phyloP scores from a whole-genome alignment of 371 early-diverging fungal species.

The Zopfochytrium polystomum region DNA sequence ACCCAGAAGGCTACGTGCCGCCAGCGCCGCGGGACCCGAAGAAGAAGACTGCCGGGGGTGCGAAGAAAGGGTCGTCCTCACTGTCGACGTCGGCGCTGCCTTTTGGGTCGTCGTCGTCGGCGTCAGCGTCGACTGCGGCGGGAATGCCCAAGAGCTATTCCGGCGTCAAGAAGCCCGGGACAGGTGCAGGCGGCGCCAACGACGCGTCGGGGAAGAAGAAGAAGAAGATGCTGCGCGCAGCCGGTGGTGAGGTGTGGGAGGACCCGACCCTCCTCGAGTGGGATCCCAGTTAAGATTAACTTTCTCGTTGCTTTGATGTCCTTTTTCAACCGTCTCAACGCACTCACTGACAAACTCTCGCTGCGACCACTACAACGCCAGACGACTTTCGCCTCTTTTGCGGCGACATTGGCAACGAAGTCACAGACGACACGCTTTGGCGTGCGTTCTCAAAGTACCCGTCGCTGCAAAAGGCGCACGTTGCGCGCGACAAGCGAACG shows the following conservation, averaged over 20 bases:
- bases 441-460: conserved; percentile 79
- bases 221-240: conserved; percentile 67
- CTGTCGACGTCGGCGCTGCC: conserved; percentile 14
- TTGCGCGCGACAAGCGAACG: conserved; percentile 46
- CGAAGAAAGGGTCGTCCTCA: conserved; percentile 5
- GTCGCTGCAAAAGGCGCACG: conserved; percentile 69
- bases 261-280: conserved; percentile 86
- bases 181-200: conserved; percentile 7
- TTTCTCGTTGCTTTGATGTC: background rate
- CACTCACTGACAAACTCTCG: background rate
- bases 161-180: conserved; percentile 5
- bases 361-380: conserved; percentile 20
- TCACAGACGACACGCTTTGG: conserved; percentile 72
- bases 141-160: conserved; percentile 5
- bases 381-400: conserved; percentile 84
- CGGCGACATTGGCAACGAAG: conserved; percentile 87
- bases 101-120: conserved; percentile 2
- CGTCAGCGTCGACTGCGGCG: conserved; percentile 1
- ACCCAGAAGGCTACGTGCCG: conserved; percentile 41
- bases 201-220: conserved; percentile 45
- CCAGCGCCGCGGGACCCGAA: conserved; percentile 12
- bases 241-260: conserved; percentile 94
- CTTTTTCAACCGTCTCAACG: background rate
- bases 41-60: conserved; percentile 10
- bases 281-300: conserved; percentile 62